Evolutionary conservation across 2,329 filamentous ascomycete genomes (phyloP), one percentile per base, ranked within the genome.

Genomic region (Exophiala oligosperma): DNA sequence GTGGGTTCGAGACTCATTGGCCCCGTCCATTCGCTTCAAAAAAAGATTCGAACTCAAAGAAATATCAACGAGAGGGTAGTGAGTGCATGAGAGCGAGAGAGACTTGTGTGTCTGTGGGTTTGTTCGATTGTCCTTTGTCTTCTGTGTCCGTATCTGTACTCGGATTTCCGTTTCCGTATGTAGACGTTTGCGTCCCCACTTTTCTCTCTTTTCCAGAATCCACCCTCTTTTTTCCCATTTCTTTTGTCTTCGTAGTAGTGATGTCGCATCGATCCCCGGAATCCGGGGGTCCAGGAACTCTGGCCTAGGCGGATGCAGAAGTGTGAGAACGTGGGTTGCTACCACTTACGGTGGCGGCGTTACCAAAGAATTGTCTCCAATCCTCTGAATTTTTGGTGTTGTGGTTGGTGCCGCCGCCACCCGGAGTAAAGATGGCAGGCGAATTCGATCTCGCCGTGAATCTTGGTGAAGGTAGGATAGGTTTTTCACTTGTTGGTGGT

Each of bases 331-430:
- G 43, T 9, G 37, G 52, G 12, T 12, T 32, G 37, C 32, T 51
- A 40, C 17, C 17, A 17, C 17, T 17, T 17, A 17, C 17, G 17
- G 17, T 17, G 17, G 17, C 17, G 17, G 28, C 59, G 35, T 54
- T 54, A 37, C 61, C 56, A 48, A 63, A 61, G 47, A 63, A 63
- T 12, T 49, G 57, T 52, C 56, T 60, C 61, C 57, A 63, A 35
- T 63, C 61, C 52, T 58, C 58, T 2, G 61, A 63, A 37, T 60
- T 58, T 17, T 11, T 5, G 35, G 4, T 41, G 23, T 35, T 26
- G 7, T 28, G 23, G 50, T 29, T 23, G 21, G 6, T 21, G 37
- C n/a, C 5, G 32, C 28, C 29, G 14, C 50, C 23, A 37, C 23
- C 24, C 2, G 21, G 14, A 5, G 40, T 23, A 9, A 43, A 21